Percentiles rank a stretch among this genome's conserved stretches.
Evolutionary conservation across 2,329 filamentous ascomycete species (phyloP).

Genomic region (Escovopsis sp.): DNA sequence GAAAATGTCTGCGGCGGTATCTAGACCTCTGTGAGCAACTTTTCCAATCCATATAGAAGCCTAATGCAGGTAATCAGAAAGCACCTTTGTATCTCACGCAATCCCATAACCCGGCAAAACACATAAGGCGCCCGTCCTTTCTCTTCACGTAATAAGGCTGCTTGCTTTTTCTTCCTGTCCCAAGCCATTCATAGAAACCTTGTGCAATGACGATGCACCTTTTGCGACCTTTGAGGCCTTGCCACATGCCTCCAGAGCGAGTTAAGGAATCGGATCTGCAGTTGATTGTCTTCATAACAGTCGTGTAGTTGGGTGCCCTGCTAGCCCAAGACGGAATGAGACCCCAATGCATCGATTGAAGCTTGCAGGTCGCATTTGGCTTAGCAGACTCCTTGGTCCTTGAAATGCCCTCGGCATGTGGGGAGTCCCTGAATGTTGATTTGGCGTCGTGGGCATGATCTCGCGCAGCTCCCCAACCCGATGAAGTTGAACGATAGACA

Average conservation of each 20-base stretch:
- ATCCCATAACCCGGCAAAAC: conserved; percentile 85
- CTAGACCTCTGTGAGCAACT: conserved; percentile 3
- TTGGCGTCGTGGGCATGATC: conserved; percentile 4
- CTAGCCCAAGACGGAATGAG: conserved; percentile 91
- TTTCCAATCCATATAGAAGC: too few species aligned
- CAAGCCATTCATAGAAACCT: conserved; percentile 95
- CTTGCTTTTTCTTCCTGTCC: conserved; percentile 62
- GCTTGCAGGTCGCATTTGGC: conserved; percentile 48
- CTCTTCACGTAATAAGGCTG: conserved; percentile 73
- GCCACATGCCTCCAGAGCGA: conserved; percentile 74
- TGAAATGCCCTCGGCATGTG: too few species aligned
- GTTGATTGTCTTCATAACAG: conserved; percentile 81
- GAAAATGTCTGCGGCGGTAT: conserved; percentile 50
- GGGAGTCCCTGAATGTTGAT: neutral
- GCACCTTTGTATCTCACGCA: conserved; percentile 64
- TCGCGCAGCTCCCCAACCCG: conserved; percentile 42
- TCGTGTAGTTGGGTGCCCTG: conserved; percentile 60
- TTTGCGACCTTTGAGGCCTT: conserved; percentile 76
- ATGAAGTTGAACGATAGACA: conserved; percentile 66
- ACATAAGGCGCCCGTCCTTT: conserved; percentile 73
- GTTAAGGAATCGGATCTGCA: conserved; percentile 79
- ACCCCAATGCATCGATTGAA: conserved; percentile 95
- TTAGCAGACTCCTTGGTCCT: neutral
- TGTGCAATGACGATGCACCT: conserved; percentile 78
- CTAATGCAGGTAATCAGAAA: neutral